Evolutionary conservation across 306 rosid genomes (phyloP), one percentile per base, ranked within the genome.

Genomic region (Carpinus viminea): DNA sequence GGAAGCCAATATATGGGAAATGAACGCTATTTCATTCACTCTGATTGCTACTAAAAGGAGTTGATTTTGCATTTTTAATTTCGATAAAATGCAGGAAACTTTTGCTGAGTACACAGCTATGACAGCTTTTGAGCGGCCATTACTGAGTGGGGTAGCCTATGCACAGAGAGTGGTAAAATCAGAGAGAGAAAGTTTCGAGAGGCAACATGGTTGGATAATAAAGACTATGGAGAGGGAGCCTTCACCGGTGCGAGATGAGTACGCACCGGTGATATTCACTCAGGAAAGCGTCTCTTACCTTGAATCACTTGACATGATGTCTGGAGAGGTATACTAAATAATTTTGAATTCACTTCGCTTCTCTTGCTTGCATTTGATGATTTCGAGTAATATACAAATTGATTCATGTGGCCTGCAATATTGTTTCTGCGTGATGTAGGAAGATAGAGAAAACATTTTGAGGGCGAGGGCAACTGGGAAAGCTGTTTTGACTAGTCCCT

Each of bases 381-480:
- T 24, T 9, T 64, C 74, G 0, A n/a, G 55, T 28, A 3, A 16
- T 20, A 36, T 51, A 55, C 20, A 70, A 6, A n/a, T 26, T 76
- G 60, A 45, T 80, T 74, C 73, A 6, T 77, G 41, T 53, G 75
- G 69, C 26, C 38, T 20, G 61, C n/a, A 53, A 61, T 45, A 80
- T 85, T 74, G 72, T 15, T 4, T 51, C 57, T 78, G 45, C 21
- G n/a, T 82, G 80, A 65, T 79, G 75, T 88, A 96, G 99, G 99
- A 96, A 86, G 99, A 96, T 80, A 85, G 97, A 6, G 98, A 91
- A 70, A 96, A 96, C 87, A 96, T 96, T 82, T 83, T 91, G 83
- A 93, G 99, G 90, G 94, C 99, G 48, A 85, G 97, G 82, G 97
- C 99, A 68, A 96, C 99, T 26, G 98, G 99, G 60, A 96, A 93